Percentiles rank a stretch among this genome's conserved stretches.
Evolutionary conservation across 1,284 basidiomycete genomes (phyloP).

Genomic region (Cutaneotrichosporon curvatum): DNA sequence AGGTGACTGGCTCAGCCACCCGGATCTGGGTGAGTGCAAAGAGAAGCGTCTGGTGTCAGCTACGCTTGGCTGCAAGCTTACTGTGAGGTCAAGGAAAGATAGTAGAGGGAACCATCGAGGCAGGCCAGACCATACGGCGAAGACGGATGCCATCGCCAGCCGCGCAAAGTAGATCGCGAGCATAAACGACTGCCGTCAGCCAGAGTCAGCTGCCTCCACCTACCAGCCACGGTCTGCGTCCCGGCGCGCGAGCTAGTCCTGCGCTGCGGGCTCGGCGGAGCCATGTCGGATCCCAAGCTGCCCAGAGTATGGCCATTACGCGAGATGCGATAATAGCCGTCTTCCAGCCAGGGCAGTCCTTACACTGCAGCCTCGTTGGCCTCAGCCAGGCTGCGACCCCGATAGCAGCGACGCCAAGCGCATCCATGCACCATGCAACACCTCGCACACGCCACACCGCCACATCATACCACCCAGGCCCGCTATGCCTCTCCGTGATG

Average conservation of each 20-base stretch:
- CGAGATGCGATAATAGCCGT: constrained; percentile 7
- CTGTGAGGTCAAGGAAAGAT: background rate
- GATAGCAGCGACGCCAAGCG: constrained; percentile 9
- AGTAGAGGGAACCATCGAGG: background rate
- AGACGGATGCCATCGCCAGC: background rate
- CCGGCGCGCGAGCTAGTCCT: constrained; percentile 13
- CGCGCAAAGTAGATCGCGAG: constrained; percentile 5
- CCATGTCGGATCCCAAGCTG: constrained; percentile 41
- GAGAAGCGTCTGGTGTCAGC: constrained; percentile 3
- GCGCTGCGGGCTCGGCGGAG: constrained; percentile 9
- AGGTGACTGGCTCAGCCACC: constrained; percentile 1
- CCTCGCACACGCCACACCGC: constrained; percentile 27
- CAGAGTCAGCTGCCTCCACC: no score
- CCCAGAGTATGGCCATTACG: constrained; percentile 28
- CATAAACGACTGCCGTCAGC: constrained; percentile 7
- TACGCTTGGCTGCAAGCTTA: no score
- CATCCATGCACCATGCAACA: constrained; percentile 12
- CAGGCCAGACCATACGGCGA: background rate
- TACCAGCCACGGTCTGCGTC: constrained; percentile 31
- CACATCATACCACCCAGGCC: constrained; percentile 11
- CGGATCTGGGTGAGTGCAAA: constrained; percentile 5
- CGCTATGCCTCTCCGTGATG: background rate
- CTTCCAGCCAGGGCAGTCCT: background rate
- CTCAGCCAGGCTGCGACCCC: constrained; percentile 9
- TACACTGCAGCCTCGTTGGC: background rate